Base-by-base conservation (phyloP, 2,329 filamentous ascomycete species). In the Ilyonectria mors-panacis region DNA sequence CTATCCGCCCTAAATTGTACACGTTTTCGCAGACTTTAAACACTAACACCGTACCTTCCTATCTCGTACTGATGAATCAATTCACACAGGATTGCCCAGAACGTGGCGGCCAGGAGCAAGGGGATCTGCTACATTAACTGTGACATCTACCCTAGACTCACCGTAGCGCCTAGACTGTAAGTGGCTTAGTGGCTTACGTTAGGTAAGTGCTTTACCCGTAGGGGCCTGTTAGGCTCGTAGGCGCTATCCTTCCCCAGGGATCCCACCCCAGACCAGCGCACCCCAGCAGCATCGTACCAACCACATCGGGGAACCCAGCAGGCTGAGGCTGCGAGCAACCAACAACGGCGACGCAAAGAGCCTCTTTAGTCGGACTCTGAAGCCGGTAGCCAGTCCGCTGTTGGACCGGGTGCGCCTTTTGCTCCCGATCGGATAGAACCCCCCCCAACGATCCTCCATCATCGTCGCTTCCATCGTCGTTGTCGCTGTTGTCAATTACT, bases 271-370 rank as follows among this genome's bases (percentile, higher is more conserved):
- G 51, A 28, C 44, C 33, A 39, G 28, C 30, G 45, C 33, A 45
- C 50, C 21, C 57, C 57, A 42, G 28, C 45, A 59, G 33, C 30
- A 17, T 33, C 21, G 30, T 19, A 48, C 51, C 51, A 56, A 63
- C 23, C 51, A 35, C 17, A 56, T n/a, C 59, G 47, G 33, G 45
- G 51, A 45, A 21, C 44, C 42, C 59, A 50, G 35, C 51, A 44
- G 54, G 44, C 42, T 63, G 50, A 63, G 23, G 51, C 30, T 44
- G 42, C 42, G 58, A 35, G 58, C 58, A 54, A 54, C 58, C 58
- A 55, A 50, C 59, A 63, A 63, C 44, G 44, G 59, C 42, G 44
- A 50, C 23, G 8, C 5, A 63, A 45, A 63, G 51, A 62, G 47
- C 47, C 45, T 63, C 30, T 54, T 63, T 53, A 33, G 28, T 30